phyloP scores from a whole-genome alignment of 345 rosid genomes.

The Sisymbrium altissimum region DNA sequence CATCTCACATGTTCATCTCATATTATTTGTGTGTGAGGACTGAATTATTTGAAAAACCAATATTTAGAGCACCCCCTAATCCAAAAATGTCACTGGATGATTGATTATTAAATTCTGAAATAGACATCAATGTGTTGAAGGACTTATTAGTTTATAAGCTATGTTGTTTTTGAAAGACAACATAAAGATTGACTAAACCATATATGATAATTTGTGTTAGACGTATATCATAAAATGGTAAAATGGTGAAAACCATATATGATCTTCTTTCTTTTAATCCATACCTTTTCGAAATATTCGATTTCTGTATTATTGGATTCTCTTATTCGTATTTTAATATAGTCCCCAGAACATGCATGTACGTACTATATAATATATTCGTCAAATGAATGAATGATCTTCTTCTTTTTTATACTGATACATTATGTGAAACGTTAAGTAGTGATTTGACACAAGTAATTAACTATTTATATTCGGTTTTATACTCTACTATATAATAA shows the following conservation, averaged over 20 bases:
- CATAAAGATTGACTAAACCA: neutral
- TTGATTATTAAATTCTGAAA: too few relatives aligned
- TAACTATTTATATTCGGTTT: neutral
- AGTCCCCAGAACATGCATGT: neutral
- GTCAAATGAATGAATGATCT: neutral
- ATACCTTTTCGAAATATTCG: neutral
- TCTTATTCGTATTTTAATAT: neutral
- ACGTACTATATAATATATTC: neutral
- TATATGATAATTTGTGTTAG: neutral
- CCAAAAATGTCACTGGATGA: too few relatives aligned
- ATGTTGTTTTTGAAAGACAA: neutral
- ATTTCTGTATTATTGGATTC: conserved; percentile 3
- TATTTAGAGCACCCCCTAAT: too few relatives aligned
- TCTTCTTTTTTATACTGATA: neutral
- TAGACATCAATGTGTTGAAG: too few relatives aligned
- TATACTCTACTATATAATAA: too few relatives aligned
- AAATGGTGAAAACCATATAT: too few relatives aligned
- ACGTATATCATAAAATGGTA: neutral
- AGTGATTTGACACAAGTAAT: neutral
- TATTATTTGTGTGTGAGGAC: too few relatives aligned
- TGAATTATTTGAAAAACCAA: too few relatives aligned
- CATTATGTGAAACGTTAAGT: neutral
- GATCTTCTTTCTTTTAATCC: neutral
- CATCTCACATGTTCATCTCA: too few relatives aligned
- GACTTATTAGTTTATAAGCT: neutral